These are phyloP conservation scores for Penstemon barbatus DNA, from an alignment of 257 asterid species.

Conservation along the genomic window DNA sequence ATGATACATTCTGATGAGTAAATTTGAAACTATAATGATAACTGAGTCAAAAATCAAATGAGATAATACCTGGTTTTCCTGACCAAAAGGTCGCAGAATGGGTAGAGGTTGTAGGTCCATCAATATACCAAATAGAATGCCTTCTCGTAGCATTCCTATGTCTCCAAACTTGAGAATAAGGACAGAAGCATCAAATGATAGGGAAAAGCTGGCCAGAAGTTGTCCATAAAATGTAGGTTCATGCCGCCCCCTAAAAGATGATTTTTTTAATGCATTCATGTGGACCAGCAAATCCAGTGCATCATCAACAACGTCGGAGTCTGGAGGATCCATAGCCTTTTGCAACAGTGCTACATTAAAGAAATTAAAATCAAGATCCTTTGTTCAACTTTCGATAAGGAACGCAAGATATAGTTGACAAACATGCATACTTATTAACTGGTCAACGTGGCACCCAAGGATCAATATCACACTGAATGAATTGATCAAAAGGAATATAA, in stretches of 20 bases:
- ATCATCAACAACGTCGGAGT: slow-evolving; percentile 63
- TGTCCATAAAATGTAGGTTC: slow-evolving; percentile 91
- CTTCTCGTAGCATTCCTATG: slow-evolving; percentile 85
- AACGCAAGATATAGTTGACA: slow-evolving; percentile 15
- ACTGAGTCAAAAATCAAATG: slow-evolving; percentile 22
- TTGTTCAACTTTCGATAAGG: slow-evolving; percentile 12
- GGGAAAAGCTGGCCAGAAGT: slow-evolving; percentile 71
- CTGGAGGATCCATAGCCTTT: slow-evolving; percentile 95
- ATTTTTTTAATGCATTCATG: slow-evolving; percentile 60
- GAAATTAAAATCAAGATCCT: slow-evolving; percentile 22
- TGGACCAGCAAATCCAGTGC: slow-evolving; percentile 73
- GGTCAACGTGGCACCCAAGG: neutral
- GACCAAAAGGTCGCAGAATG: slow-evolving; percentile 82
- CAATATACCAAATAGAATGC: slow-evolving; percentile 85
- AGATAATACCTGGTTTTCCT: slow-evolving; percentile 59
- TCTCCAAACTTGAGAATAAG: slow-evolving; percentile 84
- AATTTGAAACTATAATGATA: slow-evolving; percentile 18
- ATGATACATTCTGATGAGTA: slow-evolving; percentile 33
- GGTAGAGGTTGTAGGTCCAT: slow-evolving; percentile 90
- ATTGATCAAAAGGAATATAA: neutral
- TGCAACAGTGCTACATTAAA: slow-evolving; percentile 63
- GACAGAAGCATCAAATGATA: slow-evolving; percentile 85
- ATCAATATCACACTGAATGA: neutral
- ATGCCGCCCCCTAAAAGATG: slow-evolving; percentile 61
- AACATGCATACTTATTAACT: slow-evolving; percentile 17